A percentile compares a stretch with the other conserved stretches of the same genome.
phyloP scores from a whole-genome alignment of 257 asterid genomes.

The Lantana camara region DNA sequence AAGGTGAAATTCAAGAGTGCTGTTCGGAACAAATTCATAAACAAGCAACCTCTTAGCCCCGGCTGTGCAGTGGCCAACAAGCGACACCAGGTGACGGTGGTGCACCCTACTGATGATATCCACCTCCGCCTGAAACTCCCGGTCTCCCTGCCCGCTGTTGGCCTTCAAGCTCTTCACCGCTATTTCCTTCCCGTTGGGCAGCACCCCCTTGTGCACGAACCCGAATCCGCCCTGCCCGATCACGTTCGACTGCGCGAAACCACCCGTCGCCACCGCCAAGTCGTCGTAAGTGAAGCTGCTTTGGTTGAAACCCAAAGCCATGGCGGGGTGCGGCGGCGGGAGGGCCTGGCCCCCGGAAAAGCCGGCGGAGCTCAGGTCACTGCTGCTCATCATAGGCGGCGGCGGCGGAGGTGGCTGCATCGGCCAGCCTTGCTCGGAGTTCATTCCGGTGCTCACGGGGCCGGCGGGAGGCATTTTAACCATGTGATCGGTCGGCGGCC shows the following conservation, averaged over 20 bases:
- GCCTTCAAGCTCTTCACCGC: constrained; percentile 62
- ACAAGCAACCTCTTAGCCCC: constrained; percentile 60
- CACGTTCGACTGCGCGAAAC: constrained; percentile 46
- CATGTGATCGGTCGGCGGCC: constrained; percentile 41
- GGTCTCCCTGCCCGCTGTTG: constrained; percentile 65
- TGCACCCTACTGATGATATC: constrained; percentile 70
- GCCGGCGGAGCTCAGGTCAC: constrained; percentile 59
- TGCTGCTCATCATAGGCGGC: constrained; percentile 58
- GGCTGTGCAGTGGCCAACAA: constrained; percentile 65
- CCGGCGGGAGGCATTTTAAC: constrained; percentile 48
- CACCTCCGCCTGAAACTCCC: constrained; percentile 72
- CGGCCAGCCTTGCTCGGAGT: constrained; percentile 72
- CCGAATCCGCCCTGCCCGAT: constrained; percentile 81
- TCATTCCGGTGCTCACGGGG: constrained; percentile 46
- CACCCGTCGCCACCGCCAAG: constrained; percentile 51
- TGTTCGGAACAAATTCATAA: constrained; percentile 56
- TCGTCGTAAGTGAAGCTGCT: constrained; percentile 62
- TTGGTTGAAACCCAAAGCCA: constrained; percentile 44
- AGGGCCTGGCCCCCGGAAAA: constrained; percentile 57
- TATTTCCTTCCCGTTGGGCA: constrained; percentile 58
- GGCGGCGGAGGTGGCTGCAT: constrained; percentile 69
- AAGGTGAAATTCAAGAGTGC: constrained; percentile 60
- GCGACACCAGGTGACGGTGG: constrained; percentile 63
- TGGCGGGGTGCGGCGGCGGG: constrained; percentile 46
- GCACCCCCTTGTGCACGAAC: constrained; percentile 67